phyloP scores from a whole-genome alignment of 176 grass and related monocot genomes.

The Sorghum bicolor region Sorghum_bicolor_NCBIv3 NC_012878.2:56598501-56599000 shows the following conservation, averaged over 20 bases:
- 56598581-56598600: not conserved
- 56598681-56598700: not conserved
- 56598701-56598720: too few species aligned
- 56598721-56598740: not conserved
- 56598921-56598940: not conserved
- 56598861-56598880: too few species aligned
- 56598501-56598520: not conserved
- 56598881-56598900: too few species aligned
- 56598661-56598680: not conserved
- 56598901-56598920: too few species aligned
- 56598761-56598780: not conserved
- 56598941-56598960: too few species aligned
- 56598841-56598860: too few species aligned
- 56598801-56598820: too few species aligned
- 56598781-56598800: too few species aligned
- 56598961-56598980: too few species aligned
- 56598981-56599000: too few species aligned
- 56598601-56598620: not conserved
- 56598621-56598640: not conserved
- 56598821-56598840: too few species aligned
- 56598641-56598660: not conserved
- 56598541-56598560: conserved; percentile 15
- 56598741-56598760: not conserved
- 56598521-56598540: not conserved
- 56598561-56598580: not conserved